Evolutionary conservation across 441 rosid genomes (phyloP), one percentile per base, ranked within the genome.

Genomic region (Adansonia rubrostipa): DNA sequence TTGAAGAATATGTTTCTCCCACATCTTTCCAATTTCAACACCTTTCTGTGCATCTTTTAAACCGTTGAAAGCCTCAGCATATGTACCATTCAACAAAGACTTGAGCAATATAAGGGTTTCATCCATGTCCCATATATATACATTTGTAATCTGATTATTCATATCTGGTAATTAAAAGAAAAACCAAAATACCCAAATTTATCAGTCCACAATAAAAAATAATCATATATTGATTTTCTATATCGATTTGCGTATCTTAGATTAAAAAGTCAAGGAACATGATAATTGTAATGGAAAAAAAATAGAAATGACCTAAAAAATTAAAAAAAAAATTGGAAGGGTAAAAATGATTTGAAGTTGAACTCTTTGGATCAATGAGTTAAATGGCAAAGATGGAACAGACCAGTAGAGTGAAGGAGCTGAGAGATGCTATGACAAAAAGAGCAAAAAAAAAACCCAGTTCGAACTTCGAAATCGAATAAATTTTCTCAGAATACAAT

Each of bases 81-180:
- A 95, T 9, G 87, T 85, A 56, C 94, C 92, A 71, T 87, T 88
- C 75, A 95, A 74, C 82, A 95, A 85, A 81, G 97, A 92, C 89
- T 93, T 92, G 44, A 95, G 93, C 79, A 95, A 85, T 83, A 95
- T 91, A 50, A 95, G 99, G 70, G 99, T 95, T 87, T 93, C 99
- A 76, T 95, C 97, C 97, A 92, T 91, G 84, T 93, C 97, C 99
- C 99, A 95, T 56, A 93, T 75, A 77, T 89, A 92, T 10, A 93
- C 95, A 80, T 87, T 86, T 71, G 83, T 88, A 36, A 81, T 80
- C 68, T 61, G 80, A 75, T 82, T 68, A 75, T 81, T 77, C 75
- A 63, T 63, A 76, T 42, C 80, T 79, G 53, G 24, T 24, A 72
- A 73, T 67, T 71, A 3, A 57, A 44, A 1, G 14, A 72, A 10